These are phyloP conservation scores for Gossypium stocksii DNA, from an alignment of 345 rosid species.

Conservation along the genomic window DNA sequence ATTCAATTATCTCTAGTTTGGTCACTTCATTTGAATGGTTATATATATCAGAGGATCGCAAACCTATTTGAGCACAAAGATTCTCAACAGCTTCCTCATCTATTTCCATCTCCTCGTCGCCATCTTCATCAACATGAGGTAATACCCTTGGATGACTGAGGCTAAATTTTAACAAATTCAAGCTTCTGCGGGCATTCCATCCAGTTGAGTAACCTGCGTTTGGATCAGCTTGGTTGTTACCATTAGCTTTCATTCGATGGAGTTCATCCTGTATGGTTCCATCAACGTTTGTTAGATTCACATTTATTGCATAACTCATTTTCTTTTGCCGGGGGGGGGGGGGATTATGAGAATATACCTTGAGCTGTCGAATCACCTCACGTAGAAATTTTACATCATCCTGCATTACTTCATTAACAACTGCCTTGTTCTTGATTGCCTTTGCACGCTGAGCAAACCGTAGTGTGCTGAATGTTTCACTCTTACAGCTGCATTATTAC, in stretches of 20 bases:
- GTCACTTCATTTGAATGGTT: slow-evolving; percentile 22
- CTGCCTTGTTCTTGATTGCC: slow-evolving; percentile 90
- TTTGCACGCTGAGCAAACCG: slow-evolving; percentile 98
- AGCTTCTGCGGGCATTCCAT: slow-evolving; percentile 89
- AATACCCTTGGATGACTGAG: slow-evolving; percentile 66
- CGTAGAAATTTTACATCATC: slow-evolving; percentile 88
- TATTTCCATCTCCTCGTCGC: slow-evolving; percentile 98
- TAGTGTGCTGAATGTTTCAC: slow-evolving; percentile 89
- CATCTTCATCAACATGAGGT: slow-evolving; percentile 73
- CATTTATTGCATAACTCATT: slow-evolving; percentile 9
- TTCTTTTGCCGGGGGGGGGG: not conserved
- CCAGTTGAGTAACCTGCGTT: slow-evolving; percentile 55
- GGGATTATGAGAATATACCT: slow-evolving; percentile 40
- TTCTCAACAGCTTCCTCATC: slow-evolving; percentile 95
- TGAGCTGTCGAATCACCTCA: slow-evolving; percentile 81
- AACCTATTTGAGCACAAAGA: slow-evolving; percentile 54
- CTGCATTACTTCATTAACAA: slow-evolving; percentile 95
- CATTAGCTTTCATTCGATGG: slow-evolving; percentile 69
- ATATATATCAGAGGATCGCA: slow-evolving; percentile 41
- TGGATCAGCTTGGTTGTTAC: slow-evolving; percentile 49
- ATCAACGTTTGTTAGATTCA: slow-evolving; percentile 14
- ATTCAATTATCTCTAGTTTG: slow-evolving; percentile 24
- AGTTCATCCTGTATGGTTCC: slow-evolving; percentile 74
- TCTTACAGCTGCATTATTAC: slow-evolving; percentile 66
- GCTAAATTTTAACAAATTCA: slow-evolving; percentile 74